Conservation (phyloP, 2,329 filamentous ascomycete genomes). For the Sclerotinia glacialis region DNA sequence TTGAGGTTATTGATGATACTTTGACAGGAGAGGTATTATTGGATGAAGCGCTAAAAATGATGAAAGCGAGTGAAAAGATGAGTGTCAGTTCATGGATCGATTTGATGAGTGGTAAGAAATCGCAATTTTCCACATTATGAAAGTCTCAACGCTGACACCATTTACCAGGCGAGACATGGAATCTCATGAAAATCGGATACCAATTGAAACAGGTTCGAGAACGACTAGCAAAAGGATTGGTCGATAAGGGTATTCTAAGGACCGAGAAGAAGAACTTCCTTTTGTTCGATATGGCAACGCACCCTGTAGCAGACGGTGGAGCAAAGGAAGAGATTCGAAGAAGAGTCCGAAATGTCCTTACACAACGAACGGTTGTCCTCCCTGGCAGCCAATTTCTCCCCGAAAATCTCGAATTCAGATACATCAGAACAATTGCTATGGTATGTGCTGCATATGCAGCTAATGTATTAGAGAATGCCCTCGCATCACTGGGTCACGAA, state of each 20-base stretch:
- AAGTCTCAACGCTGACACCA: constrained; percentile 12
- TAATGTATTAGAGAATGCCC: constrained; percentile 96
- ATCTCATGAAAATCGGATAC: constrained; percentile 99
- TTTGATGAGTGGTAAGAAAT: constrained; percentile 79
- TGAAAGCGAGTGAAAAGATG: constrained; percentile 99
- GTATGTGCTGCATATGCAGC: constrained; percentile 97
- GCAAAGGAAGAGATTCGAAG: constrained; percentile 97
- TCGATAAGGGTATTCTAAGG: constrained; percentile 97
- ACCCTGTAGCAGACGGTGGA: constrained; percentile 91
- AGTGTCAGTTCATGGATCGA: constrained; percentile 99
- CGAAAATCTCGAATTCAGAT: constrained; percentile 91
- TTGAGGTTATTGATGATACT: constrained; percentile 96
- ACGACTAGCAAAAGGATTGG: constrained; percentile 91
- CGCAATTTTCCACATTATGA: constrained; percentile 10
- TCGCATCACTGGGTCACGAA: constrained; percentile 91
- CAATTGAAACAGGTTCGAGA: constrained; percentile 99
- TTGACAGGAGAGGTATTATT: constrained; percentile 94
- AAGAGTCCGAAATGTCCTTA: constrained; percentile 88
- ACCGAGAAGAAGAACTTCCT: constrained; percentile 99
- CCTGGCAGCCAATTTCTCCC: constrained; percentile 84
- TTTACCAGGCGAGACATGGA: constrained; percentile 89
- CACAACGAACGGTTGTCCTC: constrained; percentile 89
- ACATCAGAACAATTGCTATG: constrained; percentile 89
- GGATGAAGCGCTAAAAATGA: constrained; percentile 98
- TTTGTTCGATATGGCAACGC: constrained; percentile 99